Evolutionary conservation across 495 filamentous ascomycete genomes (phyloP), one percentile per base, ranked within the genome.

Genomic region (Hypoxylon intermedium): DNA sequence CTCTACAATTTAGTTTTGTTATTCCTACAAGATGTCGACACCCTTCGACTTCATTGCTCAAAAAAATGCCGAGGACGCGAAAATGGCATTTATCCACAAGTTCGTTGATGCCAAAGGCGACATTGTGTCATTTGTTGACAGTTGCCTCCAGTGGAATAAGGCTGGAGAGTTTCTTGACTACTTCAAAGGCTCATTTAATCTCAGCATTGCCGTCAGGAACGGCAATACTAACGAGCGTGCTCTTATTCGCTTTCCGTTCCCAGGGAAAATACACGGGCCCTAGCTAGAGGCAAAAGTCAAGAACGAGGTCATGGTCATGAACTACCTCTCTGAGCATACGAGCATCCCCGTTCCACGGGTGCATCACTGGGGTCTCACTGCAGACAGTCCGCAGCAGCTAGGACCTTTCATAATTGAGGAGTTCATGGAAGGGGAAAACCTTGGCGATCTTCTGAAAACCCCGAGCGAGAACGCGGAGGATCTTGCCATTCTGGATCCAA

Each of bases 371-470:
- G 76, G 78, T 15, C 53, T 42, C 13, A 69, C 69, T 65, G 45
- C 51, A 16, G 67, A 64, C 15, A 78, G 73, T 40, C 52, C 66
- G 40, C 69, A 73, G 31, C 53, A 63, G 34, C 63, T 79, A 9
- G 72, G 77, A 18, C 77, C 74, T 16, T 79, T 79, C 42, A 77
- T 79, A 24, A 73, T 80, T 26, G 78, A 79, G 75, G 75, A 78
- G 45, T 79, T 72, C 24, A 68, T 79, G 55, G 48, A 78, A 12
- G 75, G 78, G 9, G 65, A 53, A 40, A 53, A 48, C 51, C 47
- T 75, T 57, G 66, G 65, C 33, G 69, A 58, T 37, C 38, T 75
- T 47, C 67, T 72, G 43, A 66, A 71, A 55, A 49, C 69, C 60
- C 69, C 71, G n/a, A 60, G 24, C 23, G 31, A 54, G 47, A n/a